Base-by-base conservation (phyloP, 192 early-diverging fungal species). In the Helicostylum pulchrum region DNA sequence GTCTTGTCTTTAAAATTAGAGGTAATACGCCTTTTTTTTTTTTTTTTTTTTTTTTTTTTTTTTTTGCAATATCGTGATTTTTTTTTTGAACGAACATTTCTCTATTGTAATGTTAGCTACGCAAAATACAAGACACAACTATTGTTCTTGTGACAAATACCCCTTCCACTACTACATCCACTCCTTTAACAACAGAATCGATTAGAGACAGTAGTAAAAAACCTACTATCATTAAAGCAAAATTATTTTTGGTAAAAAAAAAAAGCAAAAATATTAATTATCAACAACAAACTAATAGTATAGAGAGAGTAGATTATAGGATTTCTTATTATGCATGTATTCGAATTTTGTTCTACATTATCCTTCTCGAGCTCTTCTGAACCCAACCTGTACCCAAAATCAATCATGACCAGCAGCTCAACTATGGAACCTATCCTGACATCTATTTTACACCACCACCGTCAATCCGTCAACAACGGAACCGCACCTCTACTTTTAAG, bases 1-100 rank as follows among this genome's bases (percentile, higher is more conserved):
- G 84, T 94, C 42, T 75, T 97, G 68, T 87, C 93, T 48, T 79
- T 95, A 12, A 95, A 95, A 75, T 78, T 95, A 21, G 94, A 97
- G 20, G 36, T 39, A n/a, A n/a, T n/a, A 39, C 36, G 0, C 36
- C 4, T 39, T 39, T 39, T 36, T 7, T 36, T 36, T 36, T 36
- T 36, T 36, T 36, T 36, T 36, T 5, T 36, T 36, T 39, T 39
- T 9, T 39, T 39, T 10, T 51, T 85, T 36, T 77, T 75, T 57
- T 71, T 79, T 7, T 76, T 85, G 11, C 63, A 78, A 36, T 72
- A 80, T 26, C 26, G 26, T 26, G 2, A 26, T 39, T 39, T 39
- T 85, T 36, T 39, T 39, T 39, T 85, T 36, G 47, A 70, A 68
- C 19, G 64, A 71, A 4, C 39, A 65, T 32, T 53, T 65, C 2